Conservation (phyloP, 2,329 filamentous ascomycete genomes). For the Fusarium sp. region DNA sequence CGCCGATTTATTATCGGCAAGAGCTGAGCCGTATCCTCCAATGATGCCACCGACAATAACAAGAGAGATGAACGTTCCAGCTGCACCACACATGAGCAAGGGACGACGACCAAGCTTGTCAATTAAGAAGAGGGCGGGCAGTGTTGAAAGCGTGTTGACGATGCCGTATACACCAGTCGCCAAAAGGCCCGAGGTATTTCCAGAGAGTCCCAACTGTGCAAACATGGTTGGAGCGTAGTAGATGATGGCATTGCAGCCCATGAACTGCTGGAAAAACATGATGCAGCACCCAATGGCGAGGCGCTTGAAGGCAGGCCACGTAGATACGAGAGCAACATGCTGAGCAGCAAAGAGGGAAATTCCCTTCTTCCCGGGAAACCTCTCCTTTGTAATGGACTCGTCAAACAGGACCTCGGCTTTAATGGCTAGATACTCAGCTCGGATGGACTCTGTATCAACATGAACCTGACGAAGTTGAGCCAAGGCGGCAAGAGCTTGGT, state of each 20-base stretch:
- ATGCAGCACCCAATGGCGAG: slow-evolving; percentile 60
- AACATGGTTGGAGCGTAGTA: slow-evolving; percentile 65
- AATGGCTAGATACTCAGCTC: slow-evolving; percentile 43
- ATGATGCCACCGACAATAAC: slow-evolving; percentile 64
- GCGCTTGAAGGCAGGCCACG: slow-evolving; percentile 57
- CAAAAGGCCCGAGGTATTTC: slow-evolving; percentile 59
- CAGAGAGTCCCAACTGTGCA: slow-evolving; percentile 52
- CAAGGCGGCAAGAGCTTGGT: slow-evolving; percentile 39
- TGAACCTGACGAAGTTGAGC: slow-evolving; percentile 40
- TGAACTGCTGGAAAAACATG: slow-evolving; percentile 66
- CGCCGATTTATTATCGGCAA: slow-evolving; percentile 54
- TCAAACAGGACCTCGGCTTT: slow-evolving; percentile 43
- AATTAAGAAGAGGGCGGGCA: slow-evolving; percentile 61
- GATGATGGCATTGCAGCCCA: slow-evolving; percentile 58
- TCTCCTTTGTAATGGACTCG: slow-evolving; percentile 43
- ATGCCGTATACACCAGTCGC: slow-evolving; percentile 70
- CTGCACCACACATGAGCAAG: slow-evolving; percentile 70
- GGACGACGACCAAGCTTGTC: slow-evolving; percentile 70
- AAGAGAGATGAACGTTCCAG: slow-evolving; percentile 73
- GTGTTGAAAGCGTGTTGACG: slow-evolving; percentile 61
- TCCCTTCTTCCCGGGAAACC: slow-evolving; percentile 47
- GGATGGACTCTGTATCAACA: slow-evolving; percentile 32
- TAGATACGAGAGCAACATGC: not conserved
- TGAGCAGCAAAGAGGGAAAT: slow-evolving; percentile 50
- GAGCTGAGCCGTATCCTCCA: slow-evolving; percentile 55